Conservation (phyloP, 306 rosid genomes). For the Inga laurina region DNA sequence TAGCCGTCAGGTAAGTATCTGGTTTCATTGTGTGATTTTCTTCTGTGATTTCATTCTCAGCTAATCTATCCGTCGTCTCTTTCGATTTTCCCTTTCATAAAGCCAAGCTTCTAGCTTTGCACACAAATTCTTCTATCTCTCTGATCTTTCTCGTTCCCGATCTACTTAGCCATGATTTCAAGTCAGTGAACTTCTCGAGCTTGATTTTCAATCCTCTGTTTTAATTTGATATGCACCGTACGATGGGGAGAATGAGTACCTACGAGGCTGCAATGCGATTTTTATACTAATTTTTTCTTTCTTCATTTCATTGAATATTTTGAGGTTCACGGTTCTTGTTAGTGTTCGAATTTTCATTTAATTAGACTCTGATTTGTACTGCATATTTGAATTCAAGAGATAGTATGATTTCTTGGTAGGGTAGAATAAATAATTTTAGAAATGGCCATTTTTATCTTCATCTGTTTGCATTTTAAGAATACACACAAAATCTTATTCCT, state of each 20-base stretch:
- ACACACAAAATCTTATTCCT: background rate
- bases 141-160: conserved; percentile 40
- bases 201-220: conserved; percentile 25
- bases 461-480: background rate
- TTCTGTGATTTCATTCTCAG: too few relatives aligned
- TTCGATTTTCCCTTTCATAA: conserved; percentile 60
- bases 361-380: conserved; percentile 22
- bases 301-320: background rate
- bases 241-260: background rate
- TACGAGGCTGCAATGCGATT: background rate
- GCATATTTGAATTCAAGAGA: conserved; percentile 27
- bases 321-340: background rate
- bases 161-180: conserved; percentile 62
- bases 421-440: background rate
- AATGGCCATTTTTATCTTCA: background rate
- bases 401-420: background rate
- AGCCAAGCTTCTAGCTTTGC: conserved; percentile 48
- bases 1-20: too few relatives aligned
- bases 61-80: too few relatives aligned
- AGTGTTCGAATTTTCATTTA: background rate
- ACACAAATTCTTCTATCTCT: background rate
- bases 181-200: conserved; percentile 45
- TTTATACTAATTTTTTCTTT: background rate
- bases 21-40: too few relatives aligned
- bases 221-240: conserved; percentile 3